Base-by-base conservation (phyloP, 306 rosid species). In the Quercus aquifolioides region DNA sequence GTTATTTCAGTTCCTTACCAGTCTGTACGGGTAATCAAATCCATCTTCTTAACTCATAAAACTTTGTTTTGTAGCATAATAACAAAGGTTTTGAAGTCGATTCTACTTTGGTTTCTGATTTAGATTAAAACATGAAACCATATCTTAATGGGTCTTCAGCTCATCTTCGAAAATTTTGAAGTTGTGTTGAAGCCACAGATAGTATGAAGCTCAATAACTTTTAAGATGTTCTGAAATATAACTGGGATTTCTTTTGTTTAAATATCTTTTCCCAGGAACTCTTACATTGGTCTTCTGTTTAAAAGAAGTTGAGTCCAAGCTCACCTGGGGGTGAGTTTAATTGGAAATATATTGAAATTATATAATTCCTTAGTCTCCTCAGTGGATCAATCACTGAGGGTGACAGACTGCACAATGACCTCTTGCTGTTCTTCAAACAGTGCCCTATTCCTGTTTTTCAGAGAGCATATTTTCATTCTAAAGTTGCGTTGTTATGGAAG, bases 1-100 rank as follows among this genome's bases (percentile, higher is more conserved):
- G 85, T 92, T 58, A 84, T 85, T 86, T 60, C 98, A 62, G 92
- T 91, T 81, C 94, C 98, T 68, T 95, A 95, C 81, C 83, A 76
- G 76, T 89, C 96, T 4, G 94, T 95, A 31, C 90, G 84, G 97
- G 99, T 95, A 90, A 18, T 62, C 74, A 49, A 12, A 18, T 67
- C 51, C 15, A 19, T 18, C 49, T 17, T 67, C 72, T 31, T 15
- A 67, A 67, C 52, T 62, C 55, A 23, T 68, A 13, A 56, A 52
- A 43, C 6, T 35, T 15, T 21, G 15, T 18, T 41, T 5, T 21
- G 41, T 33, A 51, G 33, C 18, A 19, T 55, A 21, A 69, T 68
- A 33, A 13, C 17, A 33, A 69, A 33, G 17, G 21, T 56, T 78
- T 26, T 1, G 5, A 35, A 82, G 68, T 81, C 54, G 6, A 56